These are phyloP conservation scores for Parathielavia hyrcaniae DNA, from an alignment of 495 filamentous ascomycete species.

Conservation along the genomic window DNA sequence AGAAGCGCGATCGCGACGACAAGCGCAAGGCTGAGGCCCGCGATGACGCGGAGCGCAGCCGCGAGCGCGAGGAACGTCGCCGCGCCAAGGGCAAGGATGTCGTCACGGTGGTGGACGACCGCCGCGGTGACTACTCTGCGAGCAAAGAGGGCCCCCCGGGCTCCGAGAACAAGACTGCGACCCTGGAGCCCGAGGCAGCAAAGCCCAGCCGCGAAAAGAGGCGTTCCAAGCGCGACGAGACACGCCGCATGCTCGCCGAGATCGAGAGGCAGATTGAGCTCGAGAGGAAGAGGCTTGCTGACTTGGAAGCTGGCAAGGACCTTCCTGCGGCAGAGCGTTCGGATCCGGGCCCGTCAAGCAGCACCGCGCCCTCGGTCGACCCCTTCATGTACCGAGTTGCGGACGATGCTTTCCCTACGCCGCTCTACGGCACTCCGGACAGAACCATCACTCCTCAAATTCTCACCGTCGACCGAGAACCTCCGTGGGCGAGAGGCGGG, in stretches of 20 bases:
- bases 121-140: constrained; percentile 20
- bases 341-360: constrained; percentile 18
- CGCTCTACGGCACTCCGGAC: constrained; percentile 31
- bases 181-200: constrained; percentile 20
- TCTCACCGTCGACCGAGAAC: constrained; percentile 43
- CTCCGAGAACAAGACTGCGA: constrained; percentile 29
- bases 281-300: constrained; percentile 28
- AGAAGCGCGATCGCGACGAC: constrained; percentile 27
- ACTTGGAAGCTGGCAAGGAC: constrained; percentile 8
- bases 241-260: constrained; percentile 25
- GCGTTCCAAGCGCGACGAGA: constrained; percentile 25
- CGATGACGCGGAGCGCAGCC: constrained; percentile 21
- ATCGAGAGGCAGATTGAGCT: constrained; percentile 26
- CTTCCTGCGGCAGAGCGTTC: not conserved
- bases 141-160: constrained; percentile 27
- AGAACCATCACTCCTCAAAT: constrained; percentile 37
- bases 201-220: constrained; percentile 28
- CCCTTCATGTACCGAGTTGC: constrained; percentile 49
- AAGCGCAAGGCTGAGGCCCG: constrained; percentile 21
- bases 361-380: constrained; percentile 32
- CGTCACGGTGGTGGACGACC: constrained; percentile 27
- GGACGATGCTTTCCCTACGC: constrained; percentile 44
- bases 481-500: constrained; percentile 21
- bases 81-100: constrained; percentile 20
- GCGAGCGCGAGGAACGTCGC: constrained; percentile 22